phyloP scores from a whole-genome alignment of 768 basidiomycete genomes.

The Mycena floridula region DNA sequence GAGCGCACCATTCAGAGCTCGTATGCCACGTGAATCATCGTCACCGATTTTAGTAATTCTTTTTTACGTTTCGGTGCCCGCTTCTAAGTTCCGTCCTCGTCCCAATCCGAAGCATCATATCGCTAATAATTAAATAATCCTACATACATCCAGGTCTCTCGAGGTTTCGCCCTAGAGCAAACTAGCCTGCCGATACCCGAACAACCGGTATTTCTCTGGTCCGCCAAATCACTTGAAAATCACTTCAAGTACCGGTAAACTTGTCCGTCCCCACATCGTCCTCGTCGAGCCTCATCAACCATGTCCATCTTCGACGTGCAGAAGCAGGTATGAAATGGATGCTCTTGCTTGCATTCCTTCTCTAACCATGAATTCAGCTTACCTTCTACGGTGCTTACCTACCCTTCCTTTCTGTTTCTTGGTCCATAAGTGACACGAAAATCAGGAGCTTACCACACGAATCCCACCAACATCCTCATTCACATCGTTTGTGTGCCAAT shows the following conservation, averaged over 20 bases:
- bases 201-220: neutral
- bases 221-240: neutral
- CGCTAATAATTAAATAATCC: no score
- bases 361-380: conserved; percentile 42
- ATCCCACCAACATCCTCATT: conserved; percentile 76
- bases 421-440: no score
- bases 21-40: no score
- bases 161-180: no score
- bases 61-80: no score
- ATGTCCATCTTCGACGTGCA: conserved; percentile 60
- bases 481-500: conserved; percentile 84
- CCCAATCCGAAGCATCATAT: neutral
- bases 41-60: no score
- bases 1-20: conserved; percentile 77
- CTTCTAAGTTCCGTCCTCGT: no score
- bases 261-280: no score
- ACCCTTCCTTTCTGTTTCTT: no score
- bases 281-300: no score
- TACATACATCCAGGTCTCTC: no score
- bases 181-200: no score
- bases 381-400: conserved; percentile 90
- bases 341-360: neutral
- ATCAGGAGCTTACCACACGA: conserved; percentile 89
- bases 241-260: neutral
- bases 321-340: conserved; percentile 59